These are phyloP conservation scores for Clavispora carvajalis DNA, from an alignment of 805 yeast genomes.

Conservation along the genomic window DNA sequence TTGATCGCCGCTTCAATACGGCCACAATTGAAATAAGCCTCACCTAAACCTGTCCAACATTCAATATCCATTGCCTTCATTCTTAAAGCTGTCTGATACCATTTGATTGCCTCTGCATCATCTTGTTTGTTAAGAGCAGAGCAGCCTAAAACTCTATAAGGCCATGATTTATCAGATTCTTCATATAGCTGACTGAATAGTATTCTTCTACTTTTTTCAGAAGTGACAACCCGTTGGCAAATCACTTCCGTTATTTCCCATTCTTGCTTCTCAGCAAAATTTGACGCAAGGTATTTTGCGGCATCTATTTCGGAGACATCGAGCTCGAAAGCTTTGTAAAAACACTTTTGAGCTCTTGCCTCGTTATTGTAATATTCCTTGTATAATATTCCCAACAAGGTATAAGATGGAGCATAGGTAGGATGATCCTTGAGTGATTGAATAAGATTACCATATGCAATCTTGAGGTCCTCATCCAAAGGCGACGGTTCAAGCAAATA, in stretches of 20 bases:
- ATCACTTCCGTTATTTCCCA: constrained; percentile 84
- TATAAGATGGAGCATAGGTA: constrained; percentile 71
- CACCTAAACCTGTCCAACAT: constrained; percentile 97
- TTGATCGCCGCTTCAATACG: constrained; percentile 80
- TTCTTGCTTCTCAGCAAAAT: constrained; percentile 61
- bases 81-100: constrained; percentile 83
- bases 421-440: constrained; percentile 59
- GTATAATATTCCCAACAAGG: constrained; percentile 76
- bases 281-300: constrained; percentile 64
- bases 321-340: constrained; percentile 82
- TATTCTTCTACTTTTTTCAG: constrained; percentile 54
- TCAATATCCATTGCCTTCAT: constrained; percentile 60
- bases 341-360: constrained; percentile 76
- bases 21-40: constrained; percentile 82
- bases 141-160: constrained; percentile 81
- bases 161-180: constrained; percentile 61
- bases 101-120: constrained; percentile 75
- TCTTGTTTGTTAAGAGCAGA: constrained; percentile 65
- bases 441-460: constrained; percentile 55
- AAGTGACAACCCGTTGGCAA: constrained; percentile 57
- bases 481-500: constrained; percentile 32
- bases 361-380: constrained; percentile 51
- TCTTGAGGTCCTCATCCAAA: constrained; percentile 23
- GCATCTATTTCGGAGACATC: constrained; percentile 73
- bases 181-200: constrained; percentile 28